Conservation (phyloP, 768 basidiomycete genomes). For the Lactifluus hygrophoroides region DNA sequence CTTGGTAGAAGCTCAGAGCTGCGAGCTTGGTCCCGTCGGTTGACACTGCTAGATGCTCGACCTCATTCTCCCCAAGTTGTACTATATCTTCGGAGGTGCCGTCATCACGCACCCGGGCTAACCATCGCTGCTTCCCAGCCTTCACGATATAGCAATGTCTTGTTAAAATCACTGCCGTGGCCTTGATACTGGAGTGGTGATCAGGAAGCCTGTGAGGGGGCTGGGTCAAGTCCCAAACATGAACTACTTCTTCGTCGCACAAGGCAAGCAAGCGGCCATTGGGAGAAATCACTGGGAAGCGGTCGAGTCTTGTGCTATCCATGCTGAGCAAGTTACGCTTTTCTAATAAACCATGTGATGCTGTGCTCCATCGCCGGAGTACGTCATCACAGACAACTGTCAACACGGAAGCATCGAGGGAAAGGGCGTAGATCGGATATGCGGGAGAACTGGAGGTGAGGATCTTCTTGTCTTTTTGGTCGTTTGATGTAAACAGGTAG, state of each 20-base stretch:
- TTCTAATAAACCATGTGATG: neutral
- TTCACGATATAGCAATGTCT: conserved; percentile 4
- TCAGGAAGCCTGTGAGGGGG: neutral
- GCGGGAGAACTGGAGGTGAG: neutral
- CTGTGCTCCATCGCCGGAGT: neutral
- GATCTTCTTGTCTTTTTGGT: conserved; percentile 4
- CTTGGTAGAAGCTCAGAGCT: conserved; percentile 2
- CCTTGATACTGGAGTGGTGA: neutral
- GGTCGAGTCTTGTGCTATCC: conserved; percentile 2
- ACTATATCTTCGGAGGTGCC: conserved; percentile 6
- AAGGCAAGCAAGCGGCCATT: conserved; percentile 7
- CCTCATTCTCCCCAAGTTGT: neutral
- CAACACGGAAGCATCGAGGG: conserved; percentile 1
- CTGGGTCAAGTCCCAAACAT: conserved; percentile 7
- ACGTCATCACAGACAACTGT: conserved; percentile 6
- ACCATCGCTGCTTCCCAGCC: neutral
- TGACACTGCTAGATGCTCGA: conserved; percentile 3
- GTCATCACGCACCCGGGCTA: conserved; percentile 5
- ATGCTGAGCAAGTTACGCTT: neutral
- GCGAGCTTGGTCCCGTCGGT: conserved; percentile 3
- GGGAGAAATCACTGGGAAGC: conserved; percentile 10
- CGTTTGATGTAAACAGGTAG: conserved; percentile 2
- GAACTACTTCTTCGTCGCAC: conserved; percentile 6
- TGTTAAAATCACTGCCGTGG: conserved; percentile 1
- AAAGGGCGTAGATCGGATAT: conserved; percentile 7